Evolutionary conservation across 305 asterid genomes (phyloP).

Genomic region (Caryopteris hybrid): DNA sequence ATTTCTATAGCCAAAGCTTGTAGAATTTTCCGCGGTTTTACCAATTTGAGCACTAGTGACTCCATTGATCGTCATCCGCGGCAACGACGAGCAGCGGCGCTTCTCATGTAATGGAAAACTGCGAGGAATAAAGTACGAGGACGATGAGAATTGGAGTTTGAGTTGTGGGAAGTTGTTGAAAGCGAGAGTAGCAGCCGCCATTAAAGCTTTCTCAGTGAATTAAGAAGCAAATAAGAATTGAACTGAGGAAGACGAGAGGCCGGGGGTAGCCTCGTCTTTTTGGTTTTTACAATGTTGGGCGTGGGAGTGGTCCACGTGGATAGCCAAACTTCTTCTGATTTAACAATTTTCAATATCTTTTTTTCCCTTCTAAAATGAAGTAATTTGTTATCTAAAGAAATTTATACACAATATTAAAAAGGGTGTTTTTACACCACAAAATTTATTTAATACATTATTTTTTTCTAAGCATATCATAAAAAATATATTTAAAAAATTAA

Average conservation of each 20-base stretch:
- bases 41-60: conserved; percentile 22
- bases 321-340: conserved; percentile 17
- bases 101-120: neutral
- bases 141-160: conserved; percentile 7
- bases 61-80: conserved; percentile 18
- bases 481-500: too few relatives aligned
- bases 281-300: neutral
- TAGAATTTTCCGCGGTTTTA: neutral
- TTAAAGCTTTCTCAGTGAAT: conserved; percentile 26
- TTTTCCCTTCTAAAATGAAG: too few relatives aligned
- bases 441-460: too few relatives aligned
- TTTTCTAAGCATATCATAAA: too few relatives aligned
- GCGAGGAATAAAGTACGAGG: neutral
- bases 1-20: neutral
- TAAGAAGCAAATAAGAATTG: neutral
- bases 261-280: conserved; percentile 18
- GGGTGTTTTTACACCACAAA: too few relatives aligned
- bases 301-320: conserved; percentile 30
- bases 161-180: conserved; percentile 19
- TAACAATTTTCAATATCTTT: neutral
- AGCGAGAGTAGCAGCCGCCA: conserved; percentile 35
- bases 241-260: conserved; percentile 11
- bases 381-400: too few relatives aligned
- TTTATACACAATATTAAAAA: too few relatives aligned
- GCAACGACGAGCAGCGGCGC: conserved; percentile 12